These are phyloP conservation scores for Marsdenia floribunda DNA, from an alignment of 257 asterid genomes.

Conservation along the genomic window DNA sequence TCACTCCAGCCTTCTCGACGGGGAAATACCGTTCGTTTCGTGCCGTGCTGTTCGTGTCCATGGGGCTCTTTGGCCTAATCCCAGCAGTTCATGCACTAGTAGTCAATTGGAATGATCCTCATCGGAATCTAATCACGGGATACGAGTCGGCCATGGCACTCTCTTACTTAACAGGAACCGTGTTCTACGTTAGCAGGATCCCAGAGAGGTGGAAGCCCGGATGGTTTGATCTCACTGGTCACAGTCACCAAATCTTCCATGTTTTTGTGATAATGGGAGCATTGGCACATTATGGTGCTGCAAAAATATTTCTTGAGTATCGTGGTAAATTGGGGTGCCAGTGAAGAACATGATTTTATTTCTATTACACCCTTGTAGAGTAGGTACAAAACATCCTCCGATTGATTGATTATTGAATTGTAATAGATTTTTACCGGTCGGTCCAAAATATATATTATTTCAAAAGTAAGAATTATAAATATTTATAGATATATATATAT, in stretches of 20 bases:
- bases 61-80: slow-evolving; percentile 83
- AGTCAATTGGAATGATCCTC: slow-evolving; percentile 73
- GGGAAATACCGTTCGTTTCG: slow-evolving; percentile 61
- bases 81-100: slow-evolving; percentile 65
- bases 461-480: not conserved
- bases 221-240: slow-evolving; percentile 85
- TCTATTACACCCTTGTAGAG: not conserved
- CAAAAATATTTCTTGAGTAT: slow-evolving; percentile 54
- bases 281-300: slow-evolving; percentile 91
- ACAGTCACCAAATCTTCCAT: slow-evolving; percentile 93
- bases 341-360: not conserved
- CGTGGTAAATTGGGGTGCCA: slow-evolving; percentile 50
- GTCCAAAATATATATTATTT: not conserved
- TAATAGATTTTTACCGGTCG: not conserved
- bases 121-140: slow-evolving; percentile 42
- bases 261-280: slow-evolving; percentile 88
- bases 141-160: slow-evolving; percentile 75
- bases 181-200: slow-evolving; percentile 54
- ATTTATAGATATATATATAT: no score
- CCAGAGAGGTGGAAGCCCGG: slow-evolving; percentile 97
- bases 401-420: slow-evolving; percentile 3
- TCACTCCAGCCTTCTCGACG: slow-evolving; percentile 59
- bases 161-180: slow-evolving; percentile 64
- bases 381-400: slow-evolving; percentile 9
- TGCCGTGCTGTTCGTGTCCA: slow-evolving; percentile 62